Evolutionary conservation across 306 rosid species (phyloP), one percentile per base, ranked within the genome.

Genomic region (Quercus variabilis): DNA sequence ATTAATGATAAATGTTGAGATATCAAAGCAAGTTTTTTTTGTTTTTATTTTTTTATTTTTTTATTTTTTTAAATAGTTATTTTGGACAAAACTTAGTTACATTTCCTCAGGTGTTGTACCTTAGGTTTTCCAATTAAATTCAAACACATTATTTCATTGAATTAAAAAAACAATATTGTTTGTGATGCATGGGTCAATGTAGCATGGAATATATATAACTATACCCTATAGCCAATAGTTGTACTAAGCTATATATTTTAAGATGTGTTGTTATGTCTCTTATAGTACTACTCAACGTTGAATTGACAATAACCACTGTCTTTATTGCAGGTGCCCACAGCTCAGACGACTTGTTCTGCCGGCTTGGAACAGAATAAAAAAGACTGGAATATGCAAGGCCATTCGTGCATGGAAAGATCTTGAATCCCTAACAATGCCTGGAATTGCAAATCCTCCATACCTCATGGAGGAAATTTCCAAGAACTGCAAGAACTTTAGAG

Each of bases 281-380:
- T 63, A 28, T 6, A 28, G 17, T 9, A 64, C 17, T 30, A 30
- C 7, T 20, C 43, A 64, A 19, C 25, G 30, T 79, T 71, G 11
- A 59, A 43, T 72, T 62, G 28, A 30, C 55, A 81, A 74, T 25
- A 21, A 74, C 55, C 54, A 38, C 20, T 78, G 59, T 31, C 73
- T 85, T 69, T 81, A 38, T 85, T 71, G 56, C 80, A 92, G 97
- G 87, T 89, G 88, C 77, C 92, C 92, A 7, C 67, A 1, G 57
- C 92, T 88, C 49, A 87, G 78, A 55, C 85, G 88, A 5, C 93
- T 92, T 0, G 97, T 92, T 75, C 75, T 92, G 81, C 97, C 97
- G 2, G 97, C 93, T 74, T 90, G 97, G 93, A 92, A 92, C 88
- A 89, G 90, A 83, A 89, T 90, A 49, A 92, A 90, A 78, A 92